Evolutionary conservation across 352 stramenopile species (phyloP).

Genomic region (Halophytophthora polymorphica): DNA sequence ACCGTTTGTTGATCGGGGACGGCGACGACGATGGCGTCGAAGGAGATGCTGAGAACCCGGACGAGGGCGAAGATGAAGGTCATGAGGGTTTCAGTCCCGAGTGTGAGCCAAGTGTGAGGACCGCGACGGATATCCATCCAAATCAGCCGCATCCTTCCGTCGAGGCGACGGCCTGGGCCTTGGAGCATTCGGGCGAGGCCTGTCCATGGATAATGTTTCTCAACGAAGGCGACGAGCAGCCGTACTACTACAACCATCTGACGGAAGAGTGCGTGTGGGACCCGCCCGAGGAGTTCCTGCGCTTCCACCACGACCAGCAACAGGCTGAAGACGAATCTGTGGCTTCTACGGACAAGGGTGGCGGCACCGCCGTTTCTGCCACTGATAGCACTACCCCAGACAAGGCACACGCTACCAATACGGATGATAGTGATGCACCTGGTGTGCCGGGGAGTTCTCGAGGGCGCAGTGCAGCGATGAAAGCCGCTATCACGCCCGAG

Average conservation of each 20-base stretch:
- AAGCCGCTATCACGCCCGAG: slow-evolving; percentile 31
- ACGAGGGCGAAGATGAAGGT: too few relatives aligned
- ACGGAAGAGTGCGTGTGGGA: slow-evolving; percentile 70
- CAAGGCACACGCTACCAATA: background rate
- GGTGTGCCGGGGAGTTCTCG: background rate
- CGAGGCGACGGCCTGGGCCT: background rate
- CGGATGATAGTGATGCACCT: background rate
- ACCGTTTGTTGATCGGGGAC: slow-evolving; percentile 48
- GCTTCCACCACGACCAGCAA: slow-evolving; percentile 30
- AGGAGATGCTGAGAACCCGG: background rate
- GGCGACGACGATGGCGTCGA: slow-evolving; percentile 23
- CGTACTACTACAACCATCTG: slow-evolving; percentile 71
- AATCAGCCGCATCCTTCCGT: background rate
- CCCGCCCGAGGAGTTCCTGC: slow-evolving; percentile 46
- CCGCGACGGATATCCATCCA: background rate
- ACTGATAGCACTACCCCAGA: background rate
- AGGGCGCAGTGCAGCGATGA: background rate
- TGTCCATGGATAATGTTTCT: slow-evolving; percentile 68
- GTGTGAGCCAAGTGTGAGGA: background rate
- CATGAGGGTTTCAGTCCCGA: too few relatives aligned
- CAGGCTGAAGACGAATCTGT: slow-evolving; percentile 1
- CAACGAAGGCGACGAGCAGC: slow-evolving; percentile 54
- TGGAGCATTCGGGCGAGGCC: slow-evolving; percentile 1
- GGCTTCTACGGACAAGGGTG: background rate
- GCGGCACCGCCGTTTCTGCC: background rate